These are phyloP conservation scores for Blastobotrys buckinghamii DNA, from an alignment of 1,139 yeast species.

Conservation along the genomic window DNA sequence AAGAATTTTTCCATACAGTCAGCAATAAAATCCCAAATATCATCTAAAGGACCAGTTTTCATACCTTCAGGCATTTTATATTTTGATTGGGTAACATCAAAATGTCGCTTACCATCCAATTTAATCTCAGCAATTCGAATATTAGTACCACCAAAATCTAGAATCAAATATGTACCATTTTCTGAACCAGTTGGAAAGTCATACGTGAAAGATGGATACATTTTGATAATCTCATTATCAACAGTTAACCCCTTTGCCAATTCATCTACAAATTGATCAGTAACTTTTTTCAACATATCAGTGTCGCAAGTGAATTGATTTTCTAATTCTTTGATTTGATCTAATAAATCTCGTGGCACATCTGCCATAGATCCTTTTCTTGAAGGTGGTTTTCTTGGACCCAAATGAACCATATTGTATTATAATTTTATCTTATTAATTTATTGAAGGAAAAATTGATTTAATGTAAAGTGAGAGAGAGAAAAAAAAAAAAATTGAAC, in stretches of 20 bases:
- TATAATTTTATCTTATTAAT: neutral
- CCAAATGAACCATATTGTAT: constrained; percentile 67
- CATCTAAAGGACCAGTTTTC: constrained; percentile 72
- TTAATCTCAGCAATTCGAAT: constrained; percentile 82
- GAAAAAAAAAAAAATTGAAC: neutral
- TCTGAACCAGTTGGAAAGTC: constrained; percentile 91
- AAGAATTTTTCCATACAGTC: constrained; percentile 59
- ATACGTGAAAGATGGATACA: constrained; percentile 97
- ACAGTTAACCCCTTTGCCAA: constrained; percentile 49
- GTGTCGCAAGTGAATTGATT: constrained; percentile 57
- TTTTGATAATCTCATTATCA: constrained; percentile 47
- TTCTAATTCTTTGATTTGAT: constrained; percentile 55
- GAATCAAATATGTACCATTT: constrained; percentile 81
- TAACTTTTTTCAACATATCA: constrained; percentile 55
- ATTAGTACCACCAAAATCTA: constrained; percentile 95
- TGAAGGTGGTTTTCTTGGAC: constrained; percentile 77
- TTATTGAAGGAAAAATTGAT: neutral
- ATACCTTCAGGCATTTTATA: constrained; percentile 62
- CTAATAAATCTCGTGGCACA: constrained; percentile 58
- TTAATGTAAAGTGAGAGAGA: neutral
- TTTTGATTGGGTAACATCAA: constrained; percentile 79
- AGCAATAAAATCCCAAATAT: constrained; percentile 83
- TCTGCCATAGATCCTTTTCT: constrained; percentile 79
- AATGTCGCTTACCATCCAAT: constrained; percentile 70
- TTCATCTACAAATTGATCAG: constrained; percentile 64